These are phyloP conservation scores for Aspergillus pseudotamarii DNA, from an alignment of 2,329 filamentous ascomycete species.

Conservation along the genomic window DNA sequence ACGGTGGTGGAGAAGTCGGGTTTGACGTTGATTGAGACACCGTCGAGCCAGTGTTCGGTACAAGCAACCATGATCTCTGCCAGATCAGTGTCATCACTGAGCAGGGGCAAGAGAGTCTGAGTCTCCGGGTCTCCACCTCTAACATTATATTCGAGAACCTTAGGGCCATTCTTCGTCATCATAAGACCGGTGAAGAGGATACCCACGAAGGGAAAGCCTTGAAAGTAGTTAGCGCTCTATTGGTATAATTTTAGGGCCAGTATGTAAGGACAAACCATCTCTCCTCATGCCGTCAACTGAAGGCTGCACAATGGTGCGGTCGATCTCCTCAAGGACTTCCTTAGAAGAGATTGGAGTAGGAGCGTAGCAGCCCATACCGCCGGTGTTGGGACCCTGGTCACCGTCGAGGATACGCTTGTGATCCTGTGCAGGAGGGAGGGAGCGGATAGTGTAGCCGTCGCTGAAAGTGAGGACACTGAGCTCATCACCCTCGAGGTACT, in stretches of 20 bases:
- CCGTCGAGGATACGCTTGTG: constrained; percentile 94
- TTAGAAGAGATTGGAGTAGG: constrained; percentile 79
- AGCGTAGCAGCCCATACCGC: constrained; percentile 97
- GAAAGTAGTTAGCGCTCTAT: background rate
- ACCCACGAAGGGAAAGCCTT: constrained; percentile 47
- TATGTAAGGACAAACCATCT: constrained; percentile 70
- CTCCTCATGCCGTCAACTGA: constrained; percentile 85
- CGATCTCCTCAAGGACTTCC: constrained; percentile 75
- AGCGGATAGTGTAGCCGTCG: constrained; percentile 82
- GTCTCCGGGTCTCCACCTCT: constrained; percentile 92
- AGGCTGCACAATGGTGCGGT: constrained; percentile 81
- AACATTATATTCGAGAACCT: constrained; percentile 90
- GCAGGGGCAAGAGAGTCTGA: constrained; percentile 78
- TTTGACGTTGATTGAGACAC: constrained; percentile 68
- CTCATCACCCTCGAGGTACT: constrained; percentile 89
- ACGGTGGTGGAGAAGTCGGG: constrained; percentile 81
- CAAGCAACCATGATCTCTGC: constrained; percentile 88
- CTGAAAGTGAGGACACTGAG: constrained; percentile 88
- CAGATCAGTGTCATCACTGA: constrained; percentile 78
- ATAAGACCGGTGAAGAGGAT: constrained; percentile 70
- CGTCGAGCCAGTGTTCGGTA: constrained; percentile 71
- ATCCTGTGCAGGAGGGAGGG: constrained; percentile 88
- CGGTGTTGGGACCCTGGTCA: constrained; percentile 89
- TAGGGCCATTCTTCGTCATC: constrained; percentile 80
- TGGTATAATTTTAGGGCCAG: background rate